These are phyloP conservation scores for Nemania bipapillata DNA, from an alignment of 2,329 filamentous ascomycete species.

Conservation along the genomic window DNA sequence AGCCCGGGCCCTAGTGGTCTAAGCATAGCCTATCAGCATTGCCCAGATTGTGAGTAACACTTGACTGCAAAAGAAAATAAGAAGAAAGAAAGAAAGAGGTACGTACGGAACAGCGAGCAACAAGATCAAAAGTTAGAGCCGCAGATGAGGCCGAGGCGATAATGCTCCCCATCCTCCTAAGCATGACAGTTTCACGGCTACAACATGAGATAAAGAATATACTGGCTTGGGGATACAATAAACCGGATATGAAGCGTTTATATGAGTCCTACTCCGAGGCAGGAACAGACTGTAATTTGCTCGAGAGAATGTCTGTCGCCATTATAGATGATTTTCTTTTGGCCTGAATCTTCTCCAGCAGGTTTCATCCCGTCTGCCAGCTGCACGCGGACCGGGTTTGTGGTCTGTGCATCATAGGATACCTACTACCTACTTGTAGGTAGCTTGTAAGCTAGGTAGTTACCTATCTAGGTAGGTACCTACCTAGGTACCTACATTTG, in stretches of 20 bases:
- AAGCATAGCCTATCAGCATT: slow-evolving; percentile 21
- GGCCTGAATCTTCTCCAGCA: background rate
- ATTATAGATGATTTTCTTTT: slow-evolving; percentile 16
- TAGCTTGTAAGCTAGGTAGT: too few species aligned
- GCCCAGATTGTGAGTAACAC: background rate
- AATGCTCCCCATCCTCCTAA: slow-evolving; percentile 57
- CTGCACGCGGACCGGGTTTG: background rate
- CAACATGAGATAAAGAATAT: slow-evolving; percentile 1
- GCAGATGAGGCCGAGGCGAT: slow-evolving; percentile 64
- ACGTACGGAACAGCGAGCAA: slow-evolving; percentile 82
- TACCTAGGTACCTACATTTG: too few species aligned
- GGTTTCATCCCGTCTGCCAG: slow-evolving; percentile 13
- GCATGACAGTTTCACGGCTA: slow-evolving; percentile 23
- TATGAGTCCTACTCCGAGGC: background rate
- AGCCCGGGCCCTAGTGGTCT: slow-evolving; percentile 95
- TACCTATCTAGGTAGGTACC: too few species aligned
- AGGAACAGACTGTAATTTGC: background rate
- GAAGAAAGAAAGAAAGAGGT: too few species aligned
- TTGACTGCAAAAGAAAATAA: slow-evolving; percentile 2
- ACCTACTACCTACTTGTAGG: background rate
- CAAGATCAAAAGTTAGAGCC: slow-evolving; percentile 80
- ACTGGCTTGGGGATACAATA: background rate
- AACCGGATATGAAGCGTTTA: background rate
- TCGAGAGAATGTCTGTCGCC: background rate
- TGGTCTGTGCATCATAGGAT: background rate